A percentile compares a stretch with the other conserved stretches of the same genome.
Evolutionary conservation across 2,329 filamentous ascomycete species (phyloP).

Genomic region (Cryphonectria radicalis): DNA sequence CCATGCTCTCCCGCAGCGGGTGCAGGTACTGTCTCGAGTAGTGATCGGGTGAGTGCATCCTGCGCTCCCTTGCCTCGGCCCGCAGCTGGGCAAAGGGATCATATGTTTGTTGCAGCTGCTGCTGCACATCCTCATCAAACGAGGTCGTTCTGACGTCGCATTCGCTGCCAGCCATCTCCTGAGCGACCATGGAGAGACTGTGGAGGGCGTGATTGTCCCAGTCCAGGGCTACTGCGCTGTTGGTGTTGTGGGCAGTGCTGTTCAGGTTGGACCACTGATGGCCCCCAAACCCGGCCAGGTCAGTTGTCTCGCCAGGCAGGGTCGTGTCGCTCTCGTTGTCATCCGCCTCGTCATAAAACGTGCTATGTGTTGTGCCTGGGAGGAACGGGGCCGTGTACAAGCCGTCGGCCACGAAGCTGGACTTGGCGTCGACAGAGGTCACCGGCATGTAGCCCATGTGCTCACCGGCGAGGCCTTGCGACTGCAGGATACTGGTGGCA

Average conservation of each 20-base stretch:
- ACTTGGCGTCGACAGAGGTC: conserved; percentile 37
- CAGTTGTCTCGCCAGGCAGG: conserved; percentile 21
- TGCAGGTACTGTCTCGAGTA: conserved; percentile 22
- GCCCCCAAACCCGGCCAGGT: conserved; percentile 17
- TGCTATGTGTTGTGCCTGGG: conserved; percentile 15
- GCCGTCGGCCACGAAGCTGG: conserved; percentile 35
- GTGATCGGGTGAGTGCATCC: conserved; percentile 18
- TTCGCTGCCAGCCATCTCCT: conserved; percentile 19
- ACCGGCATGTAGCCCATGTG: conserved; percentile 45
- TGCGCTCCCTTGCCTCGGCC: conserved; percentile 20
- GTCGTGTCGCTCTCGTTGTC: conserved; percentile 30
- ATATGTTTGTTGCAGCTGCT: conserved; percentile 25
- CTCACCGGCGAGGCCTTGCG: conserved; percentile 36
- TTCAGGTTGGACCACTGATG: conserved; percentile 27
- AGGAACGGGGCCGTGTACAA: conserved; percentile 37
- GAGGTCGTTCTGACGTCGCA: conserved; percentile 9
- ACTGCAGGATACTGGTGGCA: conserved; percentile 30
- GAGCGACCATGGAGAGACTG: conserved; percentile 23
- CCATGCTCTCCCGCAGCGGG: conserved; percentile 4
- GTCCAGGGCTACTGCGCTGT: conserved; percentile 20
- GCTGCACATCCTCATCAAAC: conserved; percentile 21
- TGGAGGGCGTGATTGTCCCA: conserved; percentile 27
- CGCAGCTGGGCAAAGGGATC: conserved; percentile 28
- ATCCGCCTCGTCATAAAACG: conserved; percentile 27
- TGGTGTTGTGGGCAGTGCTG: conserved; percentile 18